Base-by-base conservation (phyloP, 805 yeast species). In the Cyberlindnera misumaiensis region DNA sequence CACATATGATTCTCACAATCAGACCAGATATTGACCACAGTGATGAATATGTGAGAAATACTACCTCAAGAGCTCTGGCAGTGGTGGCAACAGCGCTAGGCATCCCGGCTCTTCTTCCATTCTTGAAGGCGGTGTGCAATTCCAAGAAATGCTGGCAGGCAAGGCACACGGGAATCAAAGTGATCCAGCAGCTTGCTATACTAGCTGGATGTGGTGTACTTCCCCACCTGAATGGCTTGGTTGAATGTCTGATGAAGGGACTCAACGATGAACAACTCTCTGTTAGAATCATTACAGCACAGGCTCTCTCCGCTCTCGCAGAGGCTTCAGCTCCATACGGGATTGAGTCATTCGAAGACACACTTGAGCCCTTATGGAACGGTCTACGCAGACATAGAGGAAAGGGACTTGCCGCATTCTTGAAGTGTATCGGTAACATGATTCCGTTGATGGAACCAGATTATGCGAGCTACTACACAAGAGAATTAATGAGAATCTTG, bases 361-460 rank as follows among this genome's bases (percentile, higher is more conserved):
- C 62, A 0, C 54, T 90, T 27, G 90, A 84, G 39, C 83, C 87
- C 0, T 62, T 86, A 5, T 88, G 96, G 95, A 60, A 65, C 10
- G 96, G 95, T 4, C 72, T 86, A 17, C 71, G 77, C 33, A 70
- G 70, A 29, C 93, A 84, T 45, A 67, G 95, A 44, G 97, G 97
- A 4, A 75, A 77, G 49, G 70, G 79, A 0, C 65, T 88, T 36
- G 83, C 95, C 0, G 77, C 86, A 2, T 86, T 83, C 52, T 55
- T 90, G 44, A 77, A 75, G 52, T 83, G 94, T 36, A 65, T 89
- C 17, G 96, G 95, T 0, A 73, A 76, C 20, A 67, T 89, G 5
- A 77, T 89, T 4, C 95, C 97, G 1, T 63, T 90, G 36, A 87
- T 90, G 96, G 83, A 78, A 41, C 77, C 78, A 13, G 96, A 87